A percentile compares a stretch with the other conserved stretches of the same genome.
These are phyloP conservation scores for Geranomyces variabilis DNA, from an alignment of 192 early-diverging fungal species.

Conservation along the genomic window DNA sequence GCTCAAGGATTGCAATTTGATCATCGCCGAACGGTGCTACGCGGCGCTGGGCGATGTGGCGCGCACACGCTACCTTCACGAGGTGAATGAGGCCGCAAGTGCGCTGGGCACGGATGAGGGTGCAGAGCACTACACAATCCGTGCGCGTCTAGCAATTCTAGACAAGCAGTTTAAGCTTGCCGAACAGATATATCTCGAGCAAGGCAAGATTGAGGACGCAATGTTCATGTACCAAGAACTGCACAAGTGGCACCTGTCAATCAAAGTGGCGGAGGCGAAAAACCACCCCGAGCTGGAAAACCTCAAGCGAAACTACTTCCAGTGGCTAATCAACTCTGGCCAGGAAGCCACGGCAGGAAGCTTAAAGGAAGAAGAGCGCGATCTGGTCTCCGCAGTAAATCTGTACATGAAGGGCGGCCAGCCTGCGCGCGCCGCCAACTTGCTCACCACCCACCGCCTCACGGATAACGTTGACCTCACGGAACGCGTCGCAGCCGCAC, in stretches of 20 bases:
- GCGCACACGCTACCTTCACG: slow-evolving; percentile 50
- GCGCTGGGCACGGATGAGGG: slow-evolving; percentile 19
- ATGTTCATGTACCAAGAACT: slow-evolving; percentile 73
- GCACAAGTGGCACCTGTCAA: slow-evolving; percentile 69
- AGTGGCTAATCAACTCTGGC: slow-evolving; percentile 66
- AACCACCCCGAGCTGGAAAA: slow-evolving; percentile 65
- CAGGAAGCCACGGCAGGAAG: slow-evolving; percentile 66
- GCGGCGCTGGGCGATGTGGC: slow-evolving; percentile 64
- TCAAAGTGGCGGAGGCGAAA: slow-evolving; percentile 66
- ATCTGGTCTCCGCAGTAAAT: slow-evolving; percentile 56
- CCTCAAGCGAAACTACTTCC: slow-evolving; percentile 64
- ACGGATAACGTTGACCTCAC: slow-evolving; percentile 55
- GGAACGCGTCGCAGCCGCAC: slow-evolving; percentile 57
- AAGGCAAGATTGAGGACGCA: slow-evolving; percentile 67
- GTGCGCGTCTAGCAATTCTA: slow-evolving; percentile 57
- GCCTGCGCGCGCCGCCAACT: slow-evolving; percentile 55
- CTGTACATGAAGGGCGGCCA: slow-evolving; percentile 67
- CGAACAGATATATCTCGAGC: slow-evolving; percentile 62
- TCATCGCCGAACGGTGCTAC: slow-evolving; percentile 64
- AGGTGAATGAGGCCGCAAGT: slow-evolving; percentile 44
- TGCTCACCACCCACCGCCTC: slow-evolving; percentile 47
- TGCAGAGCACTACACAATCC: slow-evolving; percentile 47
- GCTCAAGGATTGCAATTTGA: slow-evolving; percentile 57
- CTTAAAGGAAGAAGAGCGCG: slow-evolving; percentile 66
- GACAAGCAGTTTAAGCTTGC: slow-evolving; percentile 68